Evolutionary conservation across 2,329 filamentous ascomycete species (phyloP).

Genomic region (Karstenula rhodostoma): DNA sequence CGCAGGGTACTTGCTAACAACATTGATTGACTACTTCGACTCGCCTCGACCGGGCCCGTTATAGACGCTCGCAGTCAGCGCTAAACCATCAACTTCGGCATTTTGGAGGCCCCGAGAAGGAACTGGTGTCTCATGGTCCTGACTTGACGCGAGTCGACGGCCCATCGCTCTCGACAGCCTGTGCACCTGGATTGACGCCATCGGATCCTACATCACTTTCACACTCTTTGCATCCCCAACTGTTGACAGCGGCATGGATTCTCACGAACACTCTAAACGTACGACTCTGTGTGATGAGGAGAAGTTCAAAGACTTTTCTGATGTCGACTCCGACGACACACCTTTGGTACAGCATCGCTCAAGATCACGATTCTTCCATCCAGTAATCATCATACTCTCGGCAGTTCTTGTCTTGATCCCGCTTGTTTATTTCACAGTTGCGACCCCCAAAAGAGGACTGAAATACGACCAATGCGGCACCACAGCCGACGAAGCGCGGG

Average conservation of each 20-base stretch:
- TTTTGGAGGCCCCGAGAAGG: background rate
- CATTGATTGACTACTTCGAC: background rate
- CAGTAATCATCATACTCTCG: background rate
- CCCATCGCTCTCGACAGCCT: background rate
- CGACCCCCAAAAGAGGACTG: background rate
- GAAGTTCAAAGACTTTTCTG: constrained; percentile 12
- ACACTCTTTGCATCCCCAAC: background rate
- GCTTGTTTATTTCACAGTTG: constrained; percentile 3
- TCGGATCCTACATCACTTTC: background rate
- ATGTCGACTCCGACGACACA: constrained; percentile 5
- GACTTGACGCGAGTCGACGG: background rate
- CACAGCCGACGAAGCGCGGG: constrained; percentile 14
- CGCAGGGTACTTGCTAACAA: background rate
- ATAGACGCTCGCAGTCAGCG: background rate
- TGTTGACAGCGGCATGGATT: background rate
- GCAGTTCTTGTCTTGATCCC: background rate
- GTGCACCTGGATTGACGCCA: background rate
- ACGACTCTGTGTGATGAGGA: constrained; percentile 11
- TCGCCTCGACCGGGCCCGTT: background rate
- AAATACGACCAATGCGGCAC: constrained; percentile 14
- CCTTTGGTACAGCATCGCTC: background rate
- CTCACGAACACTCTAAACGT: background rate
- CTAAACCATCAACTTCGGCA: background rate
- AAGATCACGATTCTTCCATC: background rate
- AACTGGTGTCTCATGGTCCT: background rate